Evolutionary conservation across 768 basidiomycete genomes (phyloP).

Genomic region (Gloeostereum incarnatum): DNA sequence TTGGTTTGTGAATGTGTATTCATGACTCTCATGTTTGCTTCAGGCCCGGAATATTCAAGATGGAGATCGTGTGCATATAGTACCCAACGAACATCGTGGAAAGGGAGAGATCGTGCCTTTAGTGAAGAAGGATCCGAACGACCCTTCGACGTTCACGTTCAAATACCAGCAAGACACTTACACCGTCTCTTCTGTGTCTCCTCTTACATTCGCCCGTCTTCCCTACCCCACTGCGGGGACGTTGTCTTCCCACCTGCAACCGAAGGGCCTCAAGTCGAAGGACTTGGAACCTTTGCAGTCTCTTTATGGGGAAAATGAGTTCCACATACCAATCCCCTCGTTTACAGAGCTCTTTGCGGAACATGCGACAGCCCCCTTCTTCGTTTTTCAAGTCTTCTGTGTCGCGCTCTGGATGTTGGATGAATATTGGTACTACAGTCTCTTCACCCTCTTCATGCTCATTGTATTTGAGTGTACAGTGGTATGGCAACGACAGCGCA

Average conservation of each 20-base stretch:
- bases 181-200: constrained; percentile 48
- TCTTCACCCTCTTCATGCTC: constrained; percentile 98
- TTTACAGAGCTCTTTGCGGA: constrained; percentile 89
- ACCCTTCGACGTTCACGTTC: constrained; percentile 70
- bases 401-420: constrained; percentile 97
- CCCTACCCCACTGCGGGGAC: constrained; percentile 78
- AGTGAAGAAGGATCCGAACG: constrained; percentile 46
- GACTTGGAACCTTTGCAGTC: constrained; percentile 42
- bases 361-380: constrained; percentile 98
- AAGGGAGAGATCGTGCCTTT: constrained; percentile 84
- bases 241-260: constrained; percentile 53
- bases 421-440: constrained; percentile 98
- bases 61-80: constrained; percentile 75
- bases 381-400: constrained; percentile 98
- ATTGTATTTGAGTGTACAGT: constrained; percentile 98
- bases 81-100: constrained; percentile 76
- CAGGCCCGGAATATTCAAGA: constrained; percentile 56
- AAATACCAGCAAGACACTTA: constrained; percentile 95
- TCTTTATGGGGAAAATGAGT: constrained; percentile 89
- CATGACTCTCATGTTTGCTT: constrained; percentile 1
- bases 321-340: constrained; percentile 94
- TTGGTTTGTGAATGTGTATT: not conserved
- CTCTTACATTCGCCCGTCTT: constrained; percentile 63
- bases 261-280: constrained; percentile 41
- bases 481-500: constrained; percentile 96